Percentiles rank a stretch among this genome's conserved stretches.
These are phyloP conservation scores for Jamesozyma piceae DNA, from an alignment of 805 yeast species.

Conservation along the genomic window DNA sequence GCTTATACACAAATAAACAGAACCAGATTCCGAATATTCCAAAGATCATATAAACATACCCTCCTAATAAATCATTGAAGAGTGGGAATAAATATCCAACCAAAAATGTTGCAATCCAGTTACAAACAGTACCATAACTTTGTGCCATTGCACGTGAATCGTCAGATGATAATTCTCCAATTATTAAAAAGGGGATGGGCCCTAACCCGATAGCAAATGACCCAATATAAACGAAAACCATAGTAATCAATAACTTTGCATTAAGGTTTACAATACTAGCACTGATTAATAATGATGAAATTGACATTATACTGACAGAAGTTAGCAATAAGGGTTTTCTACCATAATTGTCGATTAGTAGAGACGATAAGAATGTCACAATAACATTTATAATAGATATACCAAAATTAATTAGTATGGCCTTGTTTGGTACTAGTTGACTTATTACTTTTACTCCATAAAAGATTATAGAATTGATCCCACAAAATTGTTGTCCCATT, in stretches of 20 bases:
- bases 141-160: slow-evolving; percentile 81
- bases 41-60: slow-evolving; percentile 68
- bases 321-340: slow-evolving; percentile 60
- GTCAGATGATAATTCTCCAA: slow-evolving; percentile 72
- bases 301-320: slow-evolving; percentile 62
- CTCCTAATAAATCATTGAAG: slow-evolving; percentile 55
- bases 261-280: slow-evolving; percentile 47
- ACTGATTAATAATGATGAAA: slow-evolving; percentile 54
- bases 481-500: slow-evolving; percentile 83
- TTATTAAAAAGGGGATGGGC: slow-evolving; percentile 85
- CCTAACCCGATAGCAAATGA: slow-evolving; percentile 90
- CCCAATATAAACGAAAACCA: slow-evolving; percentile 66
- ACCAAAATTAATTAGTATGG: slow-evolving; percentile 63
- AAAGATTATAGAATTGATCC: slow-evolving; percentile 85
- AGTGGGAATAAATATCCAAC: slow-evolving; percentile 78
- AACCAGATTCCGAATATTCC: slow-evolving; percentile 47
- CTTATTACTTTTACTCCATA: slow-evolving; percentile 83
- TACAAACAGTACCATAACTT: slow-evolving; percentile 82
- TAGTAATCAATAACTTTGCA: slow-evolving; percentile 45
- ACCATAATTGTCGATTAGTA: slow-evolving; percentile 66
- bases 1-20: slow-evolving; percentile 31
- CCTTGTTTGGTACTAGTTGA: slow-evolving; percentile 59
- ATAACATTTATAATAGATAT: slow-evolving; percentile 68
- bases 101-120: slow-evolving; percentile 83
- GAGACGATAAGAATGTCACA: slow-evolving; percentile 66